A percentile compares a stretch with the other conserved stretches of the same genome.
Evolutionary conservation across 2,329 filamentous ascomycete species (phyloP).

Genomic region (Diaporthe ampelina): DNA sequence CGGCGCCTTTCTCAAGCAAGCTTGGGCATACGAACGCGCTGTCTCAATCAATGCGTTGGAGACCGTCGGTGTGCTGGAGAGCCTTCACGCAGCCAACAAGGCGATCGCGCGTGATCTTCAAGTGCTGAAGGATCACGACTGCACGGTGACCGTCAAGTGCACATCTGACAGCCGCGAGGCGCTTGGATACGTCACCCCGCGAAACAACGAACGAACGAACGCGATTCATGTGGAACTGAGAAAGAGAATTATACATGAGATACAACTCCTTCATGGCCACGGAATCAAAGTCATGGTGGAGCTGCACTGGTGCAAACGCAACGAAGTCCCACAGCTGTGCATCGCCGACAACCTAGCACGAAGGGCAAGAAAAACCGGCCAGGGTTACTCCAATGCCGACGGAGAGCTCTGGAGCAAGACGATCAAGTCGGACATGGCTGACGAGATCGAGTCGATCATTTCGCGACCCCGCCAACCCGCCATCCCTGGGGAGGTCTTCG

Average conservation of each 20-base stretch:
- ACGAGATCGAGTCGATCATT: background rate
- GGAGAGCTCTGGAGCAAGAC: background rate
- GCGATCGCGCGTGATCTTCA: background rate
- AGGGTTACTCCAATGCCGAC: background rate
- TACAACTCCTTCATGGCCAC: background rate
- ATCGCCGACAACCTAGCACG: background rate
- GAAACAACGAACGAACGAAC: too few species aligned
- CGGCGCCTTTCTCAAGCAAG: background rate
- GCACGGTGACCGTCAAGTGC: background rate
- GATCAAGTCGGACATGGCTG: background rate
- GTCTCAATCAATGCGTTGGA: background rate
- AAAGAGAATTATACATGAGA: too few species aligned
- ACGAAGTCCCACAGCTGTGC: background rate
- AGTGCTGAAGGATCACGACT: background rate
- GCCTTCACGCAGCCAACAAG: background rate
- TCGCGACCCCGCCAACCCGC: background rate
- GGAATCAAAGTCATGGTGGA: background rate
- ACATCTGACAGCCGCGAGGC: background rate
- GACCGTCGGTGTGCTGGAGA: background rate
- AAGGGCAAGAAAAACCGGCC: fast-evolving
- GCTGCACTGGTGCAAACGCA: background rate
- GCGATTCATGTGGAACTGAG: too few species aligned
- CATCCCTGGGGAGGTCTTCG: too few species aligned
- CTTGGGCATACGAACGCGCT: background rate
- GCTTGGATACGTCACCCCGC: too few species aligned